These are phyloP conservation scores for Vigna mungo DNA, from an alignment of 306 rosid species.

Conservation along the genomic window DNA sequence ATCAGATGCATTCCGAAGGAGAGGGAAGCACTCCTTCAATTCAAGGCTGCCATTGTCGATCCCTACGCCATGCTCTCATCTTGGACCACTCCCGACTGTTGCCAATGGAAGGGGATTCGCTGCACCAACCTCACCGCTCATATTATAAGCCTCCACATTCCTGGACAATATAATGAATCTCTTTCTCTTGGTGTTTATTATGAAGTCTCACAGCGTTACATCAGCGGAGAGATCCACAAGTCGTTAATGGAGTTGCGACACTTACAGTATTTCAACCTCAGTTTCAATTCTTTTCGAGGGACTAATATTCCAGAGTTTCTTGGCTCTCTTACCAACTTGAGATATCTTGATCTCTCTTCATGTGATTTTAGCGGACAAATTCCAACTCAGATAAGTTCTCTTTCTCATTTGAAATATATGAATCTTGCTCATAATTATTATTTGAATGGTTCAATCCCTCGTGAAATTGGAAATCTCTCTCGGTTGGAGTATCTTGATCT, in stretches of 20 bases:
- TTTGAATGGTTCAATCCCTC: background rate
- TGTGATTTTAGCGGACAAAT: background rate
- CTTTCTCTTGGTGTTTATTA: too few species aligned
- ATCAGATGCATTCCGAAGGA: background rate
- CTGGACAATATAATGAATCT: background rate
- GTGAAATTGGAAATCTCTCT: conserved; percentile 13
- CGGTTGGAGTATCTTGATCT: background rate
- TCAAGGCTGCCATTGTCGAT: conserved; percentile 29
- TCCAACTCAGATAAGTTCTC: background rate
- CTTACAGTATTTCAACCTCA: background rate
- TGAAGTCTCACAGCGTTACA: background rate
- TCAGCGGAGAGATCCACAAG: background rate
- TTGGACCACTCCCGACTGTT: conserved; percentile 37
- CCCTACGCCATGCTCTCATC: background rate
- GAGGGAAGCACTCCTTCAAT: conserved; percentile 32
- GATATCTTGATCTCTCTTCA: too few species aligned
- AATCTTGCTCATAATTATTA: background rate
- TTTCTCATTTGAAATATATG: conserved; percentile 9
- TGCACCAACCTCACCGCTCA: conserved; percentile 36
- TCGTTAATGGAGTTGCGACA: conserved; percentile 19
- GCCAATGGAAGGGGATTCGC: conserved; percentile 38
- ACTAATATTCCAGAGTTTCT: background rate
- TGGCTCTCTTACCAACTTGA: background rate
- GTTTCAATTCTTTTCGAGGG: rapidly evolving
- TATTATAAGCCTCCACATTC: background rate